A percentile compares a stretch with the other conserved stretches of the same genome.
Evolutionary conservation across 768 basidiomycete genomes (phyloP).

Genomic region (Lactarius quietus): DNA sequence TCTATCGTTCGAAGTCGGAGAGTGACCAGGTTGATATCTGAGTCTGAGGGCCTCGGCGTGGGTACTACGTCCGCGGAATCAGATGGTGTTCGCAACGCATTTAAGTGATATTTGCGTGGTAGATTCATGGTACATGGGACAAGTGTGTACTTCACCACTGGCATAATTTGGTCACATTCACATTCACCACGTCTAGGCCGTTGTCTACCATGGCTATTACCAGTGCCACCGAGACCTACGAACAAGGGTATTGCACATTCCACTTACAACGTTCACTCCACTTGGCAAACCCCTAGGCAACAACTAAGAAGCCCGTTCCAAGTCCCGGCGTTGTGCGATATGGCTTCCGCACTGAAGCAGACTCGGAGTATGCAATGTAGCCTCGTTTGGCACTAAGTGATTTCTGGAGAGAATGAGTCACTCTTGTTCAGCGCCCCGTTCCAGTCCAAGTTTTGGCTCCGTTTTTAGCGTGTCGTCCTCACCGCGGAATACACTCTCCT

Average conservation of each 20-base stretch:
- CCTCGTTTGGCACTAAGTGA: neutral
- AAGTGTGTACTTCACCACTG: neutral
- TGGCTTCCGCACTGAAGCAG: constrained; percentile 3
- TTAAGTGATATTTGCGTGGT: neutral
- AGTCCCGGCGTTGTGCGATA: neutral
- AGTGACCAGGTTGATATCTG: neutral
- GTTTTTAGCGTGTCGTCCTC: neutral
- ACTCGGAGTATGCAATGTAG: neutral
- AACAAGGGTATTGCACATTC: neutral
- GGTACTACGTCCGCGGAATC: neutral
- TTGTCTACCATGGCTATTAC: neutral
- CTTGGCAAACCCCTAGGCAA: neutral
- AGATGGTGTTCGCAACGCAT: no score
- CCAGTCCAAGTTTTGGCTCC: neutral
- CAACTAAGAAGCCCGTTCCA: neutral
- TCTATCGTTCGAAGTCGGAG: neutral
- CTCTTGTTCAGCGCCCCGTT: neutral
- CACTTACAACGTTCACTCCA: neutral
- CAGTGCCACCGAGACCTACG: neutral
- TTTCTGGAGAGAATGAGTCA: neutral
- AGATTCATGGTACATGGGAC: neutral
- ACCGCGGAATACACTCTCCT: neutral
- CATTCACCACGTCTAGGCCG: neutral
- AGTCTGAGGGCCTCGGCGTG: neutral
- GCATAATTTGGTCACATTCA: neutral